Percentiles rank a stretch among this genome's conserved stretches.
Conservation (phyloP, 768 basidiomycete genomes). For the Nidularia sp. region DNA sequence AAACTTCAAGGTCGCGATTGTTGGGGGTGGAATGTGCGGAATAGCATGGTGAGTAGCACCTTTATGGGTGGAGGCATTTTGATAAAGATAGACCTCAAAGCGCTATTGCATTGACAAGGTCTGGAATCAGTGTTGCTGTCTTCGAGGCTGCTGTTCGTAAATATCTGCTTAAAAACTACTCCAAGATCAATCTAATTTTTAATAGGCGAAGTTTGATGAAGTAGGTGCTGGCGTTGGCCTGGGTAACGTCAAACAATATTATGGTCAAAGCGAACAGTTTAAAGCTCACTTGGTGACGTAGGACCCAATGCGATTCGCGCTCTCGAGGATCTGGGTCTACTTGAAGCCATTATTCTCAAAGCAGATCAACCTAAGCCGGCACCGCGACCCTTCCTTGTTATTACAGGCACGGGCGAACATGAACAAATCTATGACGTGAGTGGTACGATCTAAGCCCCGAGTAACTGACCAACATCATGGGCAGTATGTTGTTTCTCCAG, state of each 20-base stretch:
- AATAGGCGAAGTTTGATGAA: conserved; percentile 43
- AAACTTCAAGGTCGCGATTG: conserved; percentile 45
- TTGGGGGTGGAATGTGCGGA: conserved; percentile 55
- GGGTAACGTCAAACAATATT: conserved; percentile 21
- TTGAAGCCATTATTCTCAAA: conserved; percentile 34
- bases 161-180: neutral
- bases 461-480: neutral
- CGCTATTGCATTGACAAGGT: conserved; percentile 36
- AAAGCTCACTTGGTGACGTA: conserved; percentile 10
- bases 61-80: too few species aligned
- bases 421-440: conserved; percentile 42
- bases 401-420: conserved; percentile 37
- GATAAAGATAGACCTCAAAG: conserved; percentile 8
- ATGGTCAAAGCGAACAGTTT: neutral
- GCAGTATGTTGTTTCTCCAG: conserved; percentile 25
- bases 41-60: conserved; percentile 28
- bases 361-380: conserved; percentile 26
- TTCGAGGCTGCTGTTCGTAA: conserved; percentile 48
- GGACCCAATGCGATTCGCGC: conserved; percentile 49
- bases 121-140: conserved; percentile 40
- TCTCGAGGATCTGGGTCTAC: conserved; percentile 36
- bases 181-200: neutral
- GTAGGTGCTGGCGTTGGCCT: conserved; percentile 54
- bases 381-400: conserved; percentile 30
- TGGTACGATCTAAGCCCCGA: neutral